Evolutionary conservation across 495 filamentous ascomycete species (phyloP), one percentile per base, ranked within the genome.

Genomic region (Penicillium pancosmium): DNA sequence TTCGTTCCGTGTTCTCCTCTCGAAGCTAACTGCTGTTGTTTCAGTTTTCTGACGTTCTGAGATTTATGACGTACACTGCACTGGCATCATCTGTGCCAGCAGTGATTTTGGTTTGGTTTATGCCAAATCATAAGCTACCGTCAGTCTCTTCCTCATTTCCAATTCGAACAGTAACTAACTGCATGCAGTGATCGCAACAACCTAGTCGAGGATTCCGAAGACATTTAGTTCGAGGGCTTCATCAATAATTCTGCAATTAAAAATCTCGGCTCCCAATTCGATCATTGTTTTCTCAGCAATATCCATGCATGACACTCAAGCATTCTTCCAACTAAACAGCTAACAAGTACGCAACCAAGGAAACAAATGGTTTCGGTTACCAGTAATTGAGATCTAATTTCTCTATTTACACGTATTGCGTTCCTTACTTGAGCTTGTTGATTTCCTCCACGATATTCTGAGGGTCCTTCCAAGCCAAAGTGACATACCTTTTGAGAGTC

Each of bases 401-500:
- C 36, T 40, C 36, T 40, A n/a, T 40, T 4, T 31, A 31, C 27
- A 31, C 5, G 27, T 31, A 31, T 2, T 31, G 27, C 27, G 6
- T 19, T 23, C 23, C 18, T 54, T 54, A 59, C 52, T 64, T 56
- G 13, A 54, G 46, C 47, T 69, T 64, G 54, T 69, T 70, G 47
- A 82, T 67, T 53, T 83, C 75, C 56, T 83, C 81, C 2, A 84
- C 79, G 52, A 82, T 82, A 53, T 87, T 87, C 33, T 82, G 75
- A 5, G 82, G 79, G 43, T 87, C 80, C 55, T 82, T 85, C 81
- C 80, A 86, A 6, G 84, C 84, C 25, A 78, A 59, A 15, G 80
- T 80, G 49, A 87, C 71, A 61, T 82, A 87, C 64, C 84, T 86
- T 35, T 25, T 43, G 31, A 13, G 21, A n/a, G 61, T 68, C 47